phyloP scores from a whole-genome alignment of 2,329 filamentous ascomycete genomes.

The Fonsecaea erecta region DNA sequence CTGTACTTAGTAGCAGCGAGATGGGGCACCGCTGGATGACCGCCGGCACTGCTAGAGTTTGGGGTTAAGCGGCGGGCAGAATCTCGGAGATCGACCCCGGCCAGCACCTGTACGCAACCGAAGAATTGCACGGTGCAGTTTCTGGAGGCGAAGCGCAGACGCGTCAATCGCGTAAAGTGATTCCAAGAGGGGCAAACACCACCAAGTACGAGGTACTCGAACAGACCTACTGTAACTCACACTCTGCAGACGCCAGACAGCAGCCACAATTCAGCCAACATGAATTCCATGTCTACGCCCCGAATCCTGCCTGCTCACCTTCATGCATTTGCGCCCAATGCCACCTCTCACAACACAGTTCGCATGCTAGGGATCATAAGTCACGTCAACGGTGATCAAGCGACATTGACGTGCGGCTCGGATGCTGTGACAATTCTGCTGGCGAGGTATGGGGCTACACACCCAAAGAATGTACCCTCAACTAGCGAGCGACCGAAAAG shows the following conservation, averaged over 20 bases:
- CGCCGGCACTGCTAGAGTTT: not conserved
- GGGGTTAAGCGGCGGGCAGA: not conserved
- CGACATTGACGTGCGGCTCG: slow-evolving; percentile 72
- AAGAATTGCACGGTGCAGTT: not conserved
- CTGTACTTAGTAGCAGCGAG: slow-evolving; percentile 10
- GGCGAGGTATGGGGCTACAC: slow-evolving; percentile 56
- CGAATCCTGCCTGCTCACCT: slow-evolving; percentile 83
- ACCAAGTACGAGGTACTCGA: not conserved
- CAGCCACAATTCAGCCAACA: slow-evolving; percentile 15
- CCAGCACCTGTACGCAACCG: not conserved
- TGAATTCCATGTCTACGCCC: slow-evolving; percentile 68
- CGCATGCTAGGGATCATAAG: slow-evolving; percentile 85
- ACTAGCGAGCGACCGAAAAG: not conserved
- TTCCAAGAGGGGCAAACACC: not conserved
- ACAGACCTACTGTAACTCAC: not conserved
- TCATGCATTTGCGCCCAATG: slow-evolving; percentile 68
- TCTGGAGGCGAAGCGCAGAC: slow-evolving; percentile 1
- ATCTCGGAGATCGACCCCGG: not conserved
- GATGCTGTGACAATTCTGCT: slow-evolving; percentile 76
- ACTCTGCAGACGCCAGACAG: not conserved
- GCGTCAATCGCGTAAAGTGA: slow-evolving; percentile 2
- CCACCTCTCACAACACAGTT: slow-evolving; percentile 66
- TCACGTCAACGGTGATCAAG: slow-evolving; percentile 78
- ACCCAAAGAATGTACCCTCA: not conserved
- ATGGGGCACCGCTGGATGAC: slow-evolving; percentile 10